Evolutionary conservation across 2,329 filamentous ascomycete genomes (phyloP).

Genomic region (Cytospora piceae): DNA sequence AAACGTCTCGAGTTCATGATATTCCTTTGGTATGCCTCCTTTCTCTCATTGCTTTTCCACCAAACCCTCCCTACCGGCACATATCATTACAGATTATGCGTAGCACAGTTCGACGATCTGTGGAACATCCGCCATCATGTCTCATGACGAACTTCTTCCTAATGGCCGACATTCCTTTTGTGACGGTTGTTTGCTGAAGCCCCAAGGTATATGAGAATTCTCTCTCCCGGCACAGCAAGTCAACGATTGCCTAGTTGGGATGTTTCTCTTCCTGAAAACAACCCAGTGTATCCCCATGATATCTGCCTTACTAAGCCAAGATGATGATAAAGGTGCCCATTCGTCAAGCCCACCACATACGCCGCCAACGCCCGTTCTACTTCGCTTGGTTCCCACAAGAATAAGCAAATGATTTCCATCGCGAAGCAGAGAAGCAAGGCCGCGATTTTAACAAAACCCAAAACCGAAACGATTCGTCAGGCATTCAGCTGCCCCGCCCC

Average conservation of each 20-base stretch:
- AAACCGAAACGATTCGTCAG: background rate
- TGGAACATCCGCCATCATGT: background rate
- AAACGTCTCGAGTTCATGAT: background rate
- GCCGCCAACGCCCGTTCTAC: conserved; percentile 23
- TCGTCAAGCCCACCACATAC: conserved; percentile 1
- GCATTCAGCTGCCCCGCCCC: conserved; percentile 1
- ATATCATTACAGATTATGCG: background rate
- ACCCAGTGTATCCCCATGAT: background rate
- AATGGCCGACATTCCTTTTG: background rate
- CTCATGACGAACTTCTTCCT: background rate
- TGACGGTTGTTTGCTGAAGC: background rate
- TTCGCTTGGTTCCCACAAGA: conserved; percentile 23
- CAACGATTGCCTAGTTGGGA: background rate
- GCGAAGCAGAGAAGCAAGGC: conserved; percentile 4
- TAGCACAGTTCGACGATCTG: background rate
- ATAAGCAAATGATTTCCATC: conserved; percentile 14
- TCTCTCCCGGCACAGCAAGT: background rate
- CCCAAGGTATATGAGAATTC: background rate
- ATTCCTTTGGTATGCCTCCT: background rate
- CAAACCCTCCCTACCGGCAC: background rate
- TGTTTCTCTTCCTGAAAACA: background rate
- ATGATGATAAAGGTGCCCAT: background rate
- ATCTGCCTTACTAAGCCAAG: background rate
- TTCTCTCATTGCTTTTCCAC: background rate
- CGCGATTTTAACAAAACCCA: background rate